phyloP scores from a whole-genome alignment of 495 filamentous ascomycete genomes.

The Neurospora intermedia region DNA sequence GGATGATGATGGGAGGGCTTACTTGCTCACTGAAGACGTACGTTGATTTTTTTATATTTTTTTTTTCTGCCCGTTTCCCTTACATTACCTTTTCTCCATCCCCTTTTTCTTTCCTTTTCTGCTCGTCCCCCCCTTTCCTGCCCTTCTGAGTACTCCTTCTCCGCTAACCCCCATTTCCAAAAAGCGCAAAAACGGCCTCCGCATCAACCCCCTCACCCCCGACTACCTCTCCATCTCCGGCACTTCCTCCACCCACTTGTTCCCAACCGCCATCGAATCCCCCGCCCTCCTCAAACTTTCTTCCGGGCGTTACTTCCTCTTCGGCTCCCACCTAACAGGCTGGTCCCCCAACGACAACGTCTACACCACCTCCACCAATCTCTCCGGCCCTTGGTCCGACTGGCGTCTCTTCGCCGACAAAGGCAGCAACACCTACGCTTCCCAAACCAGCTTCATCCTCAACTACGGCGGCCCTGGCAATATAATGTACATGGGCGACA shows the following conservation, averaged over 20 bases:
- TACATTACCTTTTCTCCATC: conserved; percentile 5
- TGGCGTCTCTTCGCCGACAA: conserved; percentile 49
- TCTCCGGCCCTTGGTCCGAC: conserved; percentile 37
- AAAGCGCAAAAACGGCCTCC: conserved; percentile 40
- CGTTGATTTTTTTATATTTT: no score
- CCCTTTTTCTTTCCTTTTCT: conserved; percentile 4
- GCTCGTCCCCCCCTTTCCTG: conserved; percentile 2
- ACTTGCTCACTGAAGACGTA: conserved; percentile 55
- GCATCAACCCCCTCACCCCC: conserved; percentile 37
- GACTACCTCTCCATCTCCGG: conserved; percentile 37
- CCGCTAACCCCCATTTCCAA: background rate
- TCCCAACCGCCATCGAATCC: conserved; percentile 21
- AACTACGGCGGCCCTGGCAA: conserved; percentile 20
- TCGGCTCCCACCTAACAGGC: conserved; percentile 29
- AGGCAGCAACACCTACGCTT: conserved; percentile 44
- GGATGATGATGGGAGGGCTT: conserved; percentile 48
- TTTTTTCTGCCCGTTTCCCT: no score
- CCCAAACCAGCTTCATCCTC: conserved; percentile 42
- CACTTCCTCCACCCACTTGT: conserved; percentile 36
- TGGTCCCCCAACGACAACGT: conserved; percentile 54
- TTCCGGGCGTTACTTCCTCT: conserved; percentile 29
- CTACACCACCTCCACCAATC: conserved; percentile 21
- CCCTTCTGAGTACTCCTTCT: background rate
- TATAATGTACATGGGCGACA: conserved; percentile 57
- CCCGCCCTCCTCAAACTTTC: conserved; percentile 31